Conservation (phyloP, 306 rosid genomes). For the Glycine tomentella region DNA sequence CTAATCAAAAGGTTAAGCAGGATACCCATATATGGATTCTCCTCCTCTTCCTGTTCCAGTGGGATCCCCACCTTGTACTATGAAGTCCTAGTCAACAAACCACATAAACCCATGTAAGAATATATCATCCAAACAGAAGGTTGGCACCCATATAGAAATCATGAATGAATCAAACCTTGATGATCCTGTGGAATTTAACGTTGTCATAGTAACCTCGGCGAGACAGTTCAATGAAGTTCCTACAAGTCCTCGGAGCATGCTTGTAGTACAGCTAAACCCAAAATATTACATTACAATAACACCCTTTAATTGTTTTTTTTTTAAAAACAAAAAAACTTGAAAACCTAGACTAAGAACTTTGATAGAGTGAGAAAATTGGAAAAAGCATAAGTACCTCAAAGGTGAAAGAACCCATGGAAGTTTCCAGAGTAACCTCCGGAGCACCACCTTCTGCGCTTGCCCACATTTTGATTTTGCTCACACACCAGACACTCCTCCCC, state of each 20-base stretch:
- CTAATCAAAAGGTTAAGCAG: slow-evolving; percentile 3
- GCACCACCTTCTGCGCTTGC: slow-evolving; percentile 90
- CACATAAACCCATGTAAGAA: slow-evolving; percentile 26
- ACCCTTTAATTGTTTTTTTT: too few relatives aligned
- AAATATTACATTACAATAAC: neutral
- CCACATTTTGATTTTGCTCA: slow-evolving; percentile 77
- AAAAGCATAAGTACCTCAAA: slow-evolving; percentile 65
- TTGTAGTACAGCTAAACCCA: slow-evolving; percentile 76
- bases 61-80: slow-evolving; percentile 99
- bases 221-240: slow-evolving; percentile 95
- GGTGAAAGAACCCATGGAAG: slow-evolving; percentile 94
- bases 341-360: neutral
- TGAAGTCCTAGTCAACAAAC: slow-evolving; percentile 74
- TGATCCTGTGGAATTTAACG: slow-evolving; percentile 94
- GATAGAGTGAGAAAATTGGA: neutral
- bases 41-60: slow-evolving; percentile 99
- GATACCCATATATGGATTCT: slow-evolving; percentile 94
- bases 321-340: too few relatives aligned
- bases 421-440: slow-evolving; percentile 93
- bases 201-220: slow-evolving; percentile 93
- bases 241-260: slow-evolving; percentile 93
- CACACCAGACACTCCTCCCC: neutral
- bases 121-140: slow-evolving; percentile 15
- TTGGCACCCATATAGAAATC: neutral
- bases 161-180: slow-evolving; percentile 59